Percentiles rank a stretch among this genome's conserved stretches.
Evolutionary conservation across 78 protist species (phyloP).

Genomic region (Dictyostelium intermedium): DNA sequence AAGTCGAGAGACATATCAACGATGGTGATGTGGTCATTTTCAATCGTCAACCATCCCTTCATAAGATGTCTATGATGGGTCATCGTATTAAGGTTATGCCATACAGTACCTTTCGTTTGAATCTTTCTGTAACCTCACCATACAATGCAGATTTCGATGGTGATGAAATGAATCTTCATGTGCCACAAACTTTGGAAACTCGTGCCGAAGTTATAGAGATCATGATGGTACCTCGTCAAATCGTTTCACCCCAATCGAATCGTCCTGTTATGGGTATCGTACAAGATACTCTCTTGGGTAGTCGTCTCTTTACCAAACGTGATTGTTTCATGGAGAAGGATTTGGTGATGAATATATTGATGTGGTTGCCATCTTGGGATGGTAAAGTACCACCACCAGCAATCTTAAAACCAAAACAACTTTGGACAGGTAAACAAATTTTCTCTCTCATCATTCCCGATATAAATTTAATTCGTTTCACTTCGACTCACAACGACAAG

Average conservation of each 20-base stretch:
- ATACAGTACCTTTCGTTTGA: constrained; percentile 98
- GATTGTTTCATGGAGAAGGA: constrained; percentile 94
- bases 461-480: constrained; percentile 71
- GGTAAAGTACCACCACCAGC: constrained; percentile 98
- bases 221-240: constrained; percentile 98
- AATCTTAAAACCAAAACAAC: constrained; percentile 97
- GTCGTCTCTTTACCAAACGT: constrained; percentile 90
- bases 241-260: constrained; percentile 98
- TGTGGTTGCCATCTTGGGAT: constrained; percentile 95
- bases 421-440: constrained; percentile 99
- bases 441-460: constrained; percentile 92
- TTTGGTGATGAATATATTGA: constrained; percentile 93
- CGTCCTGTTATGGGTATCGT: constrained; percentile 99
- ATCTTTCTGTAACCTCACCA: constrained; percentile 98
- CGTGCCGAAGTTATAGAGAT: constrained; percentile 96
- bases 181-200: constrained; percentile 96
- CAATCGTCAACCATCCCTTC: constrained; percentile 99
- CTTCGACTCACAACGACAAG: constrained; percentile 65
- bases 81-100: constrained; percentile 97
- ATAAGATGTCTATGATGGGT: constrained; percentile 99
- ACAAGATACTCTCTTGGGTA: constrained; percentile 98
- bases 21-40: constrained; percentile 98
- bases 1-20: constrained; percentile 96
- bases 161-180: constrained; percentile 99
- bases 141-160: constrained; percentile 99